Conservation (phyloP, 2,329 filamentous ascomycete species). For the Botrytis sinoallii region DNA sequence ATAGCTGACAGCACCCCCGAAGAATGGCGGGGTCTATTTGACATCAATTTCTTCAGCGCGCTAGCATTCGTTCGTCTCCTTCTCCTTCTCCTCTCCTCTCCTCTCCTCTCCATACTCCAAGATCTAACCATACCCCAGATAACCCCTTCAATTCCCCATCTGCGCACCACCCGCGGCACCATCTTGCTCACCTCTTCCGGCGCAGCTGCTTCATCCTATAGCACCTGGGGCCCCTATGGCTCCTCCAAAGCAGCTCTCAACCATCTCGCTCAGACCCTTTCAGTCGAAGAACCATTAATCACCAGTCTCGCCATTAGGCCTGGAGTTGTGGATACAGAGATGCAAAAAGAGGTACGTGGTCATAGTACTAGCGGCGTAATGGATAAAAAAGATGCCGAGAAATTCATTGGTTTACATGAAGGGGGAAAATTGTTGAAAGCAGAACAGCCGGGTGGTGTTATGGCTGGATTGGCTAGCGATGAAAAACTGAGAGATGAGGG, state of each 20-base stretch:
- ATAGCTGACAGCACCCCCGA: constrained; percentile 65
- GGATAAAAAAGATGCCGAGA: constrained; percentile 54
- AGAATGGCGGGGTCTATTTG: constrained; percentile 73
- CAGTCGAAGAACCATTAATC: constrained; percentile 73
- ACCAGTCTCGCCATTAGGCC: constrained; percentile 71
- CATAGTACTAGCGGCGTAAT: constrained; percentile 54
- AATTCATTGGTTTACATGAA: constrained; percentile 68
- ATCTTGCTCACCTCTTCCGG: constrained; percentile 81
- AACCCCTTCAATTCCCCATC: constrained; percentile 64
- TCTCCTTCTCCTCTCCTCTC: background rate
- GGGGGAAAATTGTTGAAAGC: constrained; percentile 72
- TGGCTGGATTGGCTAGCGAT: constrained; percentile 71
- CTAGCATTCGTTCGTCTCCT: constrained; percentile 65
- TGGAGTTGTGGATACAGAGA: constrained; percentile 82
- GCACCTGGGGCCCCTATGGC: constrained; percentile 77
- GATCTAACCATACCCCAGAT: constrained; percentile 38
- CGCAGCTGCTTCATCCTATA: constrained; percentile 63
- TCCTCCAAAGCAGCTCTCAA: constrained; percentile 81
- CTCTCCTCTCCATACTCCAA: constrained; percentile 17
- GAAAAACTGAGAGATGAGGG: constrained; percentile 60
- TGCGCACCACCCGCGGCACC: constrained; percentile 66
- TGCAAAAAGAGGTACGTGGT: constrained; percentile 79
- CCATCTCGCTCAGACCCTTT: constrained; percentile 70
- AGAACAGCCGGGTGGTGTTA: constrained; percentile 81
- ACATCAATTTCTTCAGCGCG: constrained; percentile 84